A percentile compares a stretch with the other conserved stretches of the same genome.
Evolutionary conservation across 2,329 filamentous ascomycete genomes (phyloP).

Genomic region (Pseudogymnoascus sp.): DNA sequence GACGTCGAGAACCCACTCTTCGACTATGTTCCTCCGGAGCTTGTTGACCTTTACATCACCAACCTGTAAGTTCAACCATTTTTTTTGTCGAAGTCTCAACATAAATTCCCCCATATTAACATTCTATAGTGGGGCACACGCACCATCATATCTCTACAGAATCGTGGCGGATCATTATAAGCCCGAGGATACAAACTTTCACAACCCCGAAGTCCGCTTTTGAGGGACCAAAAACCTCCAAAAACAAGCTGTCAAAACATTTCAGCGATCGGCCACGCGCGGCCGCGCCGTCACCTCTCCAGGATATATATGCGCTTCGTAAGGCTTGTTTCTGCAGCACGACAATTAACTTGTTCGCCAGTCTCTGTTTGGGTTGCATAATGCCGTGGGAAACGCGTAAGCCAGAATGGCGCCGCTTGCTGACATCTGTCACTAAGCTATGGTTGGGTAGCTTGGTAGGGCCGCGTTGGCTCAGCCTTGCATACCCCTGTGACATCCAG

Average conservation of each 20-base stretch:
- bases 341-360: neutral
- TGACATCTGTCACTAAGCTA: conserved; percentile 1
- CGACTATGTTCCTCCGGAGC: conserved; percentile 72
- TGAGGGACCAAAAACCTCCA: neutral
- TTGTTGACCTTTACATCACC: conserved; percentile 77
- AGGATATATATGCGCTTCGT: neutral
- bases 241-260: neutral
- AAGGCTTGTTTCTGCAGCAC: conserved; percentile 3
- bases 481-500: neutral
- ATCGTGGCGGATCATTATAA: conserved; percentile 73
- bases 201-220: conserved; percentile 26
- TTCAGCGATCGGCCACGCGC: neutral
- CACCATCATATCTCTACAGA: conserved; percentile 64
- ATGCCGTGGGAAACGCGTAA: neutral
- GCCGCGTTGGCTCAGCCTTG: conserved; percentile 7
- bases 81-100: conserved; percentile 26
- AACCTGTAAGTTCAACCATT: conserved; percentile 56
- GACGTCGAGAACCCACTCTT: conserved; percentile 73
- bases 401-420: neutral
- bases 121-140: conserved; percentile 47
- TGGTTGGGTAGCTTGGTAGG: neutral
- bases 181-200: conserved; percentile 61
- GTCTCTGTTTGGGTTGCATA: neutral
- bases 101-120: conserved; percentile 21
- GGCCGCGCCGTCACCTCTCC: neutral